Base-by-base conservation (phyloP, 352 stramenopile genomes). In the Pythium plurisporium region DNA sequence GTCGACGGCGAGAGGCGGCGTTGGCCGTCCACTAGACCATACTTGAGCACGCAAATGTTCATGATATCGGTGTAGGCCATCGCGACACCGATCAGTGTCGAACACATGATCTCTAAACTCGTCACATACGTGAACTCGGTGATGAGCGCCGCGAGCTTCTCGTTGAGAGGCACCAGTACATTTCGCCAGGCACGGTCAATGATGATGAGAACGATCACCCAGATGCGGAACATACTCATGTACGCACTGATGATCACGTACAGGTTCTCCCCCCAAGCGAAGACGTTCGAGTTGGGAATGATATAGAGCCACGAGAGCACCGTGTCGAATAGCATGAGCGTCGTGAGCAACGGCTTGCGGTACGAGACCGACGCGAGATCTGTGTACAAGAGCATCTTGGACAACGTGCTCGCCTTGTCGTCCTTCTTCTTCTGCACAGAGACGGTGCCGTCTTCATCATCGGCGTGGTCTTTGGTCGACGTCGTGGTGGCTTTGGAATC, bases 151-250 rank as follows among this genome's bases (percentile, higher is more conserved):
- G 61, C 61, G 7, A 10, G 59, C 17, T 22, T 46, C 51, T 31
- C 62, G 53, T 36, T 59, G 43, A 23, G 23, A 12, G 3, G 42
- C 10, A 69, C 61, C 22, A 69, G 33, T 12, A 45, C 49, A 22
- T 27, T 51, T 3, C 31, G 19, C 61, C 61, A 69, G 0, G 46
- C 1, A 4, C 33, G 23, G 27, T 69, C 56, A 17, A 69, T 69
- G 9, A 69, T 15, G 0, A 69, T 47, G 22, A 69, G 10, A 11
- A 69, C 62, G 25, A 65, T 14, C 5, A 56, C 37, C 62, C 62
- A 69, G 19, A 69, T 47, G 22, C 62, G 62, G 36, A 69, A 69
- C 30, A 56, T 69, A 30, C 50, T 65, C 7, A 69, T 33, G 44
- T 59, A 64, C n/a, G 62, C 62, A n/a, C 55, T 69, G n/a, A 23